Evolutionary conservation across 139 green algal species (phyloP), one percentile per base, ranked within the genome.

Genomic region (Chlamydomonas applanata): DNA sequence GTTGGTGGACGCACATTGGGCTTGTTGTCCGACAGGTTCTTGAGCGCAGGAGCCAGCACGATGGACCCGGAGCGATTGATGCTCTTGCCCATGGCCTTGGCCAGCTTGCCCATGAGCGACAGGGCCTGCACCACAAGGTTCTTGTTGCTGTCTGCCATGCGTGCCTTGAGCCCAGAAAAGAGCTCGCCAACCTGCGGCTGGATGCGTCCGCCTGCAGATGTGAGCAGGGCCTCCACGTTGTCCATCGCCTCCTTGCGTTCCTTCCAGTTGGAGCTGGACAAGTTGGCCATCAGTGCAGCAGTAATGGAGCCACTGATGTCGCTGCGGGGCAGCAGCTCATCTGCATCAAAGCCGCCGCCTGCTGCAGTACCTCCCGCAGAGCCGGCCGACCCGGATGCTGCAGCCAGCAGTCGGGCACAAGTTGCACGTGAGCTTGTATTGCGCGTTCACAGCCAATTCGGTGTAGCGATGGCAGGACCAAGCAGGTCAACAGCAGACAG

Each of bases 101-200:
- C 93, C 56, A 99, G 80, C 71, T 90, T 91, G 22, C 79, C 92
- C 45, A 95, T 40, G 60, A 96, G 82, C 20, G 74, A 62, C 30
- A 98, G 75, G 4, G 87, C 85, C 63, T 87, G 79, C 24, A 88
- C 83, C 24, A 81, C 84, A 40, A 97, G 59, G 83, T 99, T 99
- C 75, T 92, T 93, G 87, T 99, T 99, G 60, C 71, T 89, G 83
- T 99, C 96, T 2, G 76, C 60, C 72, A 99, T 76, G 20, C 95
- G 89, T 20, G 54, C 84, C 84, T 95, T 96, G 2, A 99, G 86
- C 1, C 87, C 86, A 2, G 72, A n/a, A 29, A 98, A 74, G 29
- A 98, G 82, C 34, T 98, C 94, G 24, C 88, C 90, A 24, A 82
- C 80, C 76, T 82, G 71, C 22, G 87, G 82, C 72, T 87, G 79